phyloP scores from a whole-genome alignment of 345 rosid genomes.

The Brassica rapa region DNA sequence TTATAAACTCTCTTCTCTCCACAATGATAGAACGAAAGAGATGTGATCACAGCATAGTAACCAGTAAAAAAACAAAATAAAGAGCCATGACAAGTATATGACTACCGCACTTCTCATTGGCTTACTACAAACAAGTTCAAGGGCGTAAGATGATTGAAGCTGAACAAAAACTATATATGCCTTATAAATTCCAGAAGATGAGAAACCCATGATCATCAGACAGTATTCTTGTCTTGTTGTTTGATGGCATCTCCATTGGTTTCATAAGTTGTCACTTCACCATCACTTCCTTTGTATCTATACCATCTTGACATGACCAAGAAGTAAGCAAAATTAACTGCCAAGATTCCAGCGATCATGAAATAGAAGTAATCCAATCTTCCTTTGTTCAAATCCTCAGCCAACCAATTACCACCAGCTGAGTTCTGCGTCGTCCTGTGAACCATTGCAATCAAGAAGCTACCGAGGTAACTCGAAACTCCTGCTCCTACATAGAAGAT shows the following conservation, averaged over 20 bases:
- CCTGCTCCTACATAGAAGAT: conserved; percentile 40
- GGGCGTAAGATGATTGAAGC: conserved; percentile 17
- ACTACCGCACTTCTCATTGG: conserved; percentile 18
- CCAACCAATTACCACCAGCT: conserved; percentile 38
- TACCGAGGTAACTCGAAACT: conserved; percentile 43
- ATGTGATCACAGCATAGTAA: conserved; percentile 12
- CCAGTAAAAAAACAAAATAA: not conserved
- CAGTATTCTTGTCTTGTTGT: conserved; percentile 34
- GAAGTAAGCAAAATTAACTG: conserved; percentile 41
- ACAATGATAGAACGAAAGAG: conserved; percentile 35
- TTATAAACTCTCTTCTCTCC: conserved; percentile 25
- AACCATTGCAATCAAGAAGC: conserved; percentile 41
- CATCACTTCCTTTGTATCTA: conserved; percentile 45
- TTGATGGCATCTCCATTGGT: conserved; percentile 27
- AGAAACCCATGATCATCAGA: conserved; percentile 9
- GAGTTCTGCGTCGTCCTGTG: conserved; percentile 37
- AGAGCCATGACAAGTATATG: conserved; percentile 20
- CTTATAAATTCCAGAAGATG: conserved; percentile 15
- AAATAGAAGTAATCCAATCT: conserved; percentile 48
- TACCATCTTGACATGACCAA: conserved; percentile 44
- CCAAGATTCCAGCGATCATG: conserved; percentile 43
- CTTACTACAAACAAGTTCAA: conserved; percentile 27
- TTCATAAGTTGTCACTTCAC: conserved; percentile 16
- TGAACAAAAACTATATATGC: conserved; percentile 35
- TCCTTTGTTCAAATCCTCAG: conserved; percentile 51